A percentile compares a stretch with the other conserved stretches of the same genome.
Conservation (phyloP, 1,284 basidiomycete genomes). For the Boletus mariae region DNA sequence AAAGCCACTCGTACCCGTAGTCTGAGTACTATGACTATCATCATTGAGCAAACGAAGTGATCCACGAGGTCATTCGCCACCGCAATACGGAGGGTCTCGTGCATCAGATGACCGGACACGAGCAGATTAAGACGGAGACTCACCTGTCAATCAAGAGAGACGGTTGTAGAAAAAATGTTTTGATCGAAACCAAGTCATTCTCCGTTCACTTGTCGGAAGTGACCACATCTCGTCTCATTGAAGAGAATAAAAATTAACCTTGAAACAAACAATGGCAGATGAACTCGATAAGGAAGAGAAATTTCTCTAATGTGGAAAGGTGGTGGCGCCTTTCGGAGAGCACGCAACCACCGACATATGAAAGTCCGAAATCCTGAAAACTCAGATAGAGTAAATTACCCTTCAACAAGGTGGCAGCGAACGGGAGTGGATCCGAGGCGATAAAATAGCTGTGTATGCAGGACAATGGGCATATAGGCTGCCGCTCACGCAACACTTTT, state of each 20-base stretch:
- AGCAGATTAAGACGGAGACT: conserved; percentile 21
- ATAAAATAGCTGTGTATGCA: conserved; percentile 12
- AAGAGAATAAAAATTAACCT: conserved; percentile 8
- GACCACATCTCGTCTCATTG: conserved; percentile 18
- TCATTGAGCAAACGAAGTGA: conserved; percentile 21
- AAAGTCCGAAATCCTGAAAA: conserved; percentile 33
- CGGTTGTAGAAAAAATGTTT: conserved; percentile 22
- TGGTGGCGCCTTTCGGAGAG: conserved; percentile 22
- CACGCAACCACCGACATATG: conserved; percentile 30
- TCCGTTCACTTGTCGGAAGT: conserved; percentile 13
- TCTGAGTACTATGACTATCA: conserved; percentile 10
- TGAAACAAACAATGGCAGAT: conserved; percentile 17
- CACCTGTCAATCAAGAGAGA: conserved; percentile 9
- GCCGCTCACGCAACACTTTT: conserved; percentile 11
- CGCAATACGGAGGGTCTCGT: conserved; percentile 9
- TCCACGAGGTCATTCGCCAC: conserved; percentile 25
- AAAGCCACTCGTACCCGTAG: conserved; percentile 16
- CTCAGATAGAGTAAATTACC: conserved; percentile 29
- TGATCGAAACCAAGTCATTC: conserved; percentile 17
- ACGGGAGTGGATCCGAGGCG: conserved; percentile 5
- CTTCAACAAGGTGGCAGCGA: conserved; percentile 11
- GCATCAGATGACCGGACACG: conserved; percentile 14
- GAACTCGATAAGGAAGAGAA: conserved; percentile 20
- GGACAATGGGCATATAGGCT: conserved; percentile 10
- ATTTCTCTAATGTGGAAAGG: conserved; percentile 14